Evolutionary conservation across 768 basidiomycete genomes (phyloP), one percentile per base, ranked within the genome.

Genomic region (Suillus clintonianus): DNA sequence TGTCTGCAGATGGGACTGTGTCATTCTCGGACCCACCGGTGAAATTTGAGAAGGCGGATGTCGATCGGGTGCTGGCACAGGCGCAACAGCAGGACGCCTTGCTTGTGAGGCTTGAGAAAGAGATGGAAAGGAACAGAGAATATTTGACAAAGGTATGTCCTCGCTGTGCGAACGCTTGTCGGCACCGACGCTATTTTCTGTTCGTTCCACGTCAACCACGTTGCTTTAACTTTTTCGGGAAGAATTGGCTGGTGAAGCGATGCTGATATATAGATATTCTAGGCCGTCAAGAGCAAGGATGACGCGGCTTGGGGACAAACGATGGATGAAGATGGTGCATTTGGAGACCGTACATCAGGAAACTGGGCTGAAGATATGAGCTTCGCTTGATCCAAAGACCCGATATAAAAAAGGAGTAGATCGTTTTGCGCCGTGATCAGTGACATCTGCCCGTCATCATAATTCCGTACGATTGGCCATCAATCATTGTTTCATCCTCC

Each of bases 1-100:
- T 95, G 39, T 86, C 88, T 2, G 82, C 84, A 1, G 81, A 86
- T 59, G 89, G 86, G 5, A 90, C 89, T 0, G 91, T 95, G 22
- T 87, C 88, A 0, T 93, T 94, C 74, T 83, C 84, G 19, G 88
- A 89, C 70, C 83, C 86, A 17, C 81, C 85, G 2, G 80, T 85
- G n/a, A 75, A 79, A 59, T 86, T 89, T 65, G 80, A 86, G 15
- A 83, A 85, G 65, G 79, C 77, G 10, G 85, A 91, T 60, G 83
- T 93, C 13, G 90, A 94, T 64, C 62, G 70, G 1, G 81, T 87
- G 5, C 78, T 94, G 48, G 75, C 69, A 59, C 79, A 81, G 2
- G 83, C 81, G 11, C 90, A 92, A 71, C 76, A 77, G 53, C 90
- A 77, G 34, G 70, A 70, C 6, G 22, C 67, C 13, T 48, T 68